phyloP scores from a whole-genome alignment of 2,329 filamentous ascomycete species.

The Ceratocystis papillata region DNA sequence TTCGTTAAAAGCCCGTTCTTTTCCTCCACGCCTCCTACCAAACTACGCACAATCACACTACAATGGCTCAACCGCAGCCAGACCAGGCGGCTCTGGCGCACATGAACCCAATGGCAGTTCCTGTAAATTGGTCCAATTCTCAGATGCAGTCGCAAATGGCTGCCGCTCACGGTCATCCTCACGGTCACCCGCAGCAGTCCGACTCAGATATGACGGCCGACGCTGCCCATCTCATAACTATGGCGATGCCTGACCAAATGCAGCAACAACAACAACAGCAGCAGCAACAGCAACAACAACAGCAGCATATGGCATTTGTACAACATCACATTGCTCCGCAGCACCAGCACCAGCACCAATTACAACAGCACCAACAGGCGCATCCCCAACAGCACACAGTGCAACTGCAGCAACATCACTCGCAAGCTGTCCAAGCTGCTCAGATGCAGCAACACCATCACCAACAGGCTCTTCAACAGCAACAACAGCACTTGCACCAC shows the following conservation, averaged over 20 bases:
- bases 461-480: constrained; percentile 15
- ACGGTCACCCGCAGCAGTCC: constrained; percentile 12
- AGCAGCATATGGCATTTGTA: constrained; percentile 17
- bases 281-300: constrained; percentile 7
- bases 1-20: not conserved
- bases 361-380: constrained; percentile 28
- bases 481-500: constrained; percentile 29
- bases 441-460: constrained; percentile 21
- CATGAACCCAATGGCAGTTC: constrained; percentile 19
- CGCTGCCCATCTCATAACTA: constrained; percentile 19
- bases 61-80: constrained; percentile 23
- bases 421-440: constrained; percentile 13
- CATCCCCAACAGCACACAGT: constrained; percentile 19
- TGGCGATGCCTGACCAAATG: constrained; percentile 22
- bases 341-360: constrained; percentile 27
- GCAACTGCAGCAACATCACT: constrained; percentile 14
- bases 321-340: constrained; percentile 19
- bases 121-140: constrained; percentile 17
- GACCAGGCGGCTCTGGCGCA: constrained; percentile 20
- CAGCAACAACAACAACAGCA: constrained; percentile 13
- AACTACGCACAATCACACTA: not conserved
- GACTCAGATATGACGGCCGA: constrained; percentile 22
- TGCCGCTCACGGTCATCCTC: constrained; percentile 3
- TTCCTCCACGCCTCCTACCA: not conserved
- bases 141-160: constrained; percentile 18